Percentiles rank a stretch among this genome's conserved stretches.
Evolutionary conservation across 108 stramenopile genomes (phyloP).

Genomic region (Fistulifera pelliculosa): DNA sequence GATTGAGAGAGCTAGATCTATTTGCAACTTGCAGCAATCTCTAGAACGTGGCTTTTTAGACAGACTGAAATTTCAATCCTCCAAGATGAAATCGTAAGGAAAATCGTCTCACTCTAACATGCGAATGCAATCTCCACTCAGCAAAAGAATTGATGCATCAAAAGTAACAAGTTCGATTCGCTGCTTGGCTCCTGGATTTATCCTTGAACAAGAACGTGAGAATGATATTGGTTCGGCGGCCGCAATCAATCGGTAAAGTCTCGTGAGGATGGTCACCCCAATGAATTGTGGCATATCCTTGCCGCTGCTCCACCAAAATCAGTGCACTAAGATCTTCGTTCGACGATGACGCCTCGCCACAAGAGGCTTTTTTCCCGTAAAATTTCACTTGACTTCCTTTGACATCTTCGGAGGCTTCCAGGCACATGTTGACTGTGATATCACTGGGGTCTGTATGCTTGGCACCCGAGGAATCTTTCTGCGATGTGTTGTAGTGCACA

Average conservation of each 20-base stretch:
- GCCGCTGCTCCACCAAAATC: slow-evolving; percentile 29
- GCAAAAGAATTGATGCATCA: too few species aligned
- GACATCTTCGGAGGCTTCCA: slow-evolving; percentile 26
- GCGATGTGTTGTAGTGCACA: slow-evolving; percentile 37
- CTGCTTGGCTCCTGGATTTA: slow-evolving; percentile 15
- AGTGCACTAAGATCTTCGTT: slow-evolving; percentile 3
- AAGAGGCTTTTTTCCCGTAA: slow-evolving; percentile 26
- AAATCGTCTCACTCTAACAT: too few species aligned
- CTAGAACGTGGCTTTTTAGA: too few species aligned
- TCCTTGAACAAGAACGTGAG: slow-evolving; percentile 42
- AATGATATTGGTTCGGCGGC: slow-evolving; percentile 40
- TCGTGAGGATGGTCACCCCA: slow-evolving; percentile 47
- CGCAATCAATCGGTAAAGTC: slow-evolving; percentile 19
- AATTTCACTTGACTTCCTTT: slow-evolving; percentile 40
- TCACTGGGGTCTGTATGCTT: slow-evolving; percentile 53
- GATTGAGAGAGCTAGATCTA: too few species aligned
- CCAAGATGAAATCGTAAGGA: too few species aligned
- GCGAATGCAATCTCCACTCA: too few species aligned
- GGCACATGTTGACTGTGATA: slow-evolving; percentile 50
- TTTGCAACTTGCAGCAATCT: too few species aligned
- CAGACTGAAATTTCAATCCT: too few species aligned
- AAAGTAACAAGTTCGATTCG: slow-evolving; percentile 24
- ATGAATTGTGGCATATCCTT: slow-evolving; percentile 35
- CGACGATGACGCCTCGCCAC: background rate
- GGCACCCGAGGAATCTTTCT: slow-evolving; percentile 33